Evolutionary conservation across 768 basidiomycete species (phyloP).

Genomic region (Rhodosporidiobolus odoratus): DNA sequence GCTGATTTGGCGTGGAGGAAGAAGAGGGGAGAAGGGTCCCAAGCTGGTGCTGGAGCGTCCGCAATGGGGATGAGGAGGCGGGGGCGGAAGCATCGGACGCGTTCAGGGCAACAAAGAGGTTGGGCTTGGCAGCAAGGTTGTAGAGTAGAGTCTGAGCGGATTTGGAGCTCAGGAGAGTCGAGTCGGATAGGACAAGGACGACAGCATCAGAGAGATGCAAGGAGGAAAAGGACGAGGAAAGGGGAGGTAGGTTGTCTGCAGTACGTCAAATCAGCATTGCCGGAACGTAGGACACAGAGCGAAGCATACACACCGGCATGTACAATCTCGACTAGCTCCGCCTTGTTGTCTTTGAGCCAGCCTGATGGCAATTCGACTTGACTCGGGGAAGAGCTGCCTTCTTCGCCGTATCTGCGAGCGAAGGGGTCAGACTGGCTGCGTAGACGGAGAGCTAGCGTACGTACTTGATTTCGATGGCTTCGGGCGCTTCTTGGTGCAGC

Average conservation of each 20-base stretch:
- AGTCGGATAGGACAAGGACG: constrained; percentile 33
- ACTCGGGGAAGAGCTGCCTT: neutral
- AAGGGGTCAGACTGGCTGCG: neutral
- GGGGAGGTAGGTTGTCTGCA: constrained; percentile 10
- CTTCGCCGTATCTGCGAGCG: constrained; percentile 6
- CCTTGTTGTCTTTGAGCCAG: constrained; percentile 25
- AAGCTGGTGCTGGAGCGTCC: constrained; percentile 20
- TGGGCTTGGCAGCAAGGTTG: constrained; percentile 23
- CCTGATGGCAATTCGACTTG: constrained; percentile 6
- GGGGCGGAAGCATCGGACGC: constrained; percentile 3
- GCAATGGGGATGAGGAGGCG: neutral
- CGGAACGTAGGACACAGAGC: neutral
- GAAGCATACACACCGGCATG: constrained; percentile 1
- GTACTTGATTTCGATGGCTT: constrained; percentile 16
- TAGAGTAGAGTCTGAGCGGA: constrained; percentile 7
- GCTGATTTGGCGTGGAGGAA: neutral
- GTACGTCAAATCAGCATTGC: neutral
- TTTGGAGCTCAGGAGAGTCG: constrained; percentile 1
- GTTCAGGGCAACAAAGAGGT: constrained; percentile 29
- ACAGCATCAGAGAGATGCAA: constrained; percentile 30
- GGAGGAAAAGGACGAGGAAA: constrained; percentile 28
- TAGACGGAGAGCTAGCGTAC: neutral
- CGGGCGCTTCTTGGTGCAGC: neutral
- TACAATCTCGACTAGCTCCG: constrained; percentile 23
- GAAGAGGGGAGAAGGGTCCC: neutral